Conservation (phyloP, 2,329 filamentous ascomycete genomes). For the Camillea tinctor region DNA sequence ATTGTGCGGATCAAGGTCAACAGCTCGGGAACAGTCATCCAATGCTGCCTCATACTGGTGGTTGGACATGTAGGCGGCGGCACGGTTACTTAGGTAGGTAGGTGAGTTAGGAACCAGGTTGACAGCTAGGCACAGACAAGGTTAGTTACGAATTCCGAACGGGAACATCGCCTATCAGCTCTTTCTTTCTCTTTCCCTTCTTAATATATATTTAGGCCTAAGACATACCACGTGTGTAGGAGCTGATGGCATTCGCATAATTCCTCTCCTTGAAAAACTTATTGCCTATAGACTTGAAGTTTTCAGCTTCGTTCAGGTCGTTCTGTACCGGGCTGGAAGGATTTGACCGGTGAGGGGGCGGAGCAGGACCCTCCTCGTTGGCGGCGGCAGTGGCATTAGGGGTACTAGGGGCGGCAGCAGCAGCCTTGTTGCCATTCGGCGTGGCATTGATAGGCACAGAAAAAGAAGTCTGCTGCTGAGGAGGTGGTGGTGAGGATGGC, state of each 20-base stretch:
- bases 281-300: slow-evolving; percentile 90
- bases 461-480: slow-evolving; percentile 37
- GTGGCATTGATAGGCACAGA: slow-evolving; percentile 49
- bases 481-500: slow-evolving; percentile 53
- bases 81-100: slow-evolving; percentile 92
- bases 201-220: slow-evolving; percentile 2
- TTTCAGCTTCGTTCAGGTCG: slow-evolving; percentile 74
- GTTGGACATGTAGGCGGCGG: slow-evolving; percentile 89
- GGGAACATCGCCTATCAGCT: slow-evolving; percentile 2
- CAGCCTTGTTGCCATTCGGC: slow-evolving; percentile 46
- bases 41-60: slow-evolving; percentile 76
- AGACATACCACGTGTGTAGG: slow-evolving; percentile 85
- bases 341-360: slow-evolving; percentile 70
- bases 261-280: slow-evolving; percentile 96
- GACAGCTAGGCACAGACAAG: slow-evolving; percentile 67
- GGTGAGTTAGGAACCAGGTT: slow-evolving; percentile 81
- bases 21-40: slow-evolving; percentile 80
- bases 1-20: slow-evolving; percentile 81
- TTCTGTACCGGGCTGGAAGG: slow-evolving; percentile 57
- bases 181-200: too few relatives aligned
- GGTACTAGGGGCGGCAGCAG: slow-evolving; percentile 40
- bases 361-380: slow-evolving; percentile 55
- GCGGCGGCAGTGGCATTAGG: slow-evolving; percentile 39
- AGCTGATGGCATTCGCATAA: slow-evolving; percentile 81
- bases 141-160: slow-evolving; percentile 9